Conservation (phyloP, 169 alveolate genomes). For the Babesia ovata region DNA sequence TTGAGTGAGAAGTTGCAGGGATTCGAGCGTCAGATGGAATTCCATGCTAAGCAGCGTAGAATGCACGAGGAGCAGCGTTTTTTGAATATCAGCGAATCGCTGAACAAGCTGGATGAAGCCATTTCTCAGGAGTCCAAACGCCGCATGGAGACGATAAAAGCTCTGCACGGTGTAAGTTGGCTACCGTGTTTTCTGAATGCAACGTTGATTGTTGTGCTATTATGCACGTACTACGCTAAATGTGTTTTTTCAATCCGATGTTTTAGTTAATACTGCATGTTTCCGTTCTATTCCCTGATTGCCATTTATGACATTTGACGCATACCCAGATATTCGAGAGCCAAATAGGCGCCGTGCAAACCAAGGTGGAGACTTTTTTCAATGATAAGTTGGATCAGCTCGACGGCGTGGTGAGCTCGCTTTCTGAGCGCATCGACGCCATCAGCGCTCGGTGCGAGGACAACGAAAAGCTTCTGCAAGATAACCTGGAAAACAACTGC, state of each 20-base stretch:
- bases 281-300: too few species aligned
- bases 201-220: too few species aligned
- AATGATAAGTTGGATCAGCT: constrained; percentile 62
- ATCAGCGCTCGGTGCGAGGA: constrained; percentile 46
- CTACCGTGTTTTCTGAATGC: too few species aligned
- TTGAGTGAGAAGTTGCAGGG: constrained; percentile 63
- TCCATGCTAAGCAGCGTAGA: constrained; percentile 64
- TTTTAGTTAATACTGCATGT: too few species aligned
- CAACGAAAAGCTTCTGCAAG: constrained; percentile 44
- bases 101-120: constrained; percentile 43
- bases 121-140: constrained; percentile 68
- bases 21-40: constrained; percentile 70
- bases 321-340: constrained; percentile 56
- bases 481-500: constrained; percentile 57
- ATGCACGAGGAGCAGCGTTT: constrained; percentile 56
- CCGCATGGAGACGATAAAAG: constrained; percentile 71
- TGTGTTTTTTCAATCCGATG: neutral
- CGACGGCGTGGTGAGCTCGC: constrained; percentile 55
- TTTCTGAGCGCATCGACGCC: constrained; percentile 59
- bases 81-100: constrained; percentile 49
- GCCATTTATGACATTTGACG: too few species aligned
- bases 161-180: constrained; percentile 66
- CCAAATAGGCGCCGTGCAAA: constrained; percentile 60
- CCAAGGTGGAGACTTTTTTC: constrained; percentile 56
- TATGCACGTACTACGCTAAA: neutral